Conservation (phyloP, 257 asterid species). For the Thymus mandschuricus region DNA sequence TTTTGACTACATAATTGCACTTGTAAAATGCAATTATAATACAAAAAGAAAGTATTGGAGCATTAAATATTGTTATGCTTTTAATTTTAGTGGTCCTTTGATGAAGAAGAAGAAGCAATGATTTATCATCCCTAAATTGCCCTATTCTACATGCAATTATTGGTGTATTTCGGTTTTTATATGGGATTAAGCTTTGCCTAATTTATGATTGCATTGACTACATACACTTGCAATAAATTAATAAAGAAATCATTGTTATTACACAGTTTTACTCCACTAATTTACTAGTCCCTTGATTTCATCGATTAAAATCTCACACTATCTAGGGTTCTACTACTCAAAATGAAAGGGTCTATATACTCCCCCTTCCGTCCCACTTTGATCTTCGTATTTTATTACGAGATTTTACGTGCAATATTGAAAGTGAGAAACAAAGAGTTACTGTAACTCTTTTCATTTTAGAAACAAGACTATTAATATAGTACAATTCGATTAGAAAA, state of each 20-base stretch:
- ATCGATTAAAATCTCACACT: background rate
- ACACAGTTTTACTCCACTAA: conserved; percentile 27
- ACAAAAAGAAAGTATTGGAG: background rate
- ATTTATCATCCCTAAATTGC: conserved; percentile 2
- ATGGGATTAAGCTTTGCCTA: background rate
- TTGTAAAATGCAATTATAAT: background rate
- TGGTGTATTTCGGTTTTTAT: background rate
- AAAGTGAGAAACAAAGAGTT: no score
- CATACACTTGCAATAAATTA: no score
- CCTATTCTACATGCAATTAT: conserved; percentile 18
- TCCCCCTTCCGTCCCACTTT: no score
- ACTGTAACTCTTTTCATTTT: no score
- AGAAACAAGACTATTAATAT: no score
- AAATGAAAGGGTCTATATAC: no score
- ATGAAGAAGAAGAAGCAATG: conserved; percentile 12
- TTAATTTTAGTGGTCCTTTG: conserved; percentile 10
- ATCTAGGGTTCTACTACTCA: background rate
- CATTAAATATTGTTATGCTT: background rate
- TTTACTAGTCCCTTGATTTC: background rate
- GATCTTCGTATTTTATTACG: no score
- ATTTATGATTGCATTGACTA: conserved; percentile 8
- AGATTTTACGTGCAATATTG: no score
- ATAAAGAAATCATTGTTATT: background rate
- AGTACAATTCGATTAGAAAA: no score
- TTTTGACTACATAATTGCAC: conserved; percentile 20